Evolutionary conservation across 805 yeast genomes (phyloP), one percentile per base, ranked within the genome.

Genomic region (Zygoascus biomembranicola): DNA sequence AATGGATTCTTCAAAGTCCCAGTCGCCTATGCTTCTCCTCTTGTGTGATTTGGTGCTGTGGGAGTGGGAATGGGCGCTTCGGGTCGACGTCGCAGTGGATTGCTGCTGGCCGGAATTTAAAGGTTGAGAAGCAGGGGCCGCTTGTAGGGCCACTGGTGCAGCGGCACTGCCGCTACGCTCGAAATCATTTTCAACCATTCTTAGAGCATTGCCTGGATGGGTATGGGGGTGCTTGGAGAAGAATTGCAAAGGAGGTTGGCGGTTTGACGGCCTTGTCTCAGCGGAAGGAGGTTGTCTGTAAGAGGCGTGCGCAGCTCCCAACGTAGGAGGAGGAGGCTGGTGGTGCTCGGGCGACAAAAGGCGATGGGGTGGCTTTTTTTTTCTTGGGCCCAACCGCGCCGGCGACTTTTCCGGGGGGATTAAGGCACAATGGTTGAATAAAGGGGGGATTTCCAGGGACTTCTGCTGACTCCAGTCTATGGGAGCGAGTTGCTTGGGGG

Each of bases 1-100:
- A 47, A 94, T 87, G 1, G 97, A 90, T 69, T 89, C 89, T 54
- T 87, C 77, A 62, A 92, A 90, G 61, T 88, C 95, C 99, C 99
- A 92, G 59, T 94, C 97, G 13, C 98, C 99, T 52, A 92, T 85
- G 4, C 96, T 78, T 55, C 85, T 85, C 59, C 98, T 80, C 67
- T 90, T 70, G 45, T 58, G 58, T 18, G 44, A 42, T 13, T 42
- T 16, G 19, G 44, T 13, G 8, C 39, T 35, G 39, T 35, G 39
- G 8, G 39, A 13, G 16, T 35, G 39, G 16, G 39, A 35, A 35
- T 35, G 39, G 39, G 39, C 39, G 39, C 16, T 35, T 8, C 39
- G 3, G 13, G 39, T 35, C 16, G 39, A 35, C 16, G 39, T 5
- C 3, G 39, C 8, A 4, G 10, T 35, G 16, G 39, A n/a, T n/a